Evolutionary conservation across 768 basidiomycete species (phyloP), one percentile per base, ranked within the genome.

Genomic region (Tulasnella sp.): DNA sequence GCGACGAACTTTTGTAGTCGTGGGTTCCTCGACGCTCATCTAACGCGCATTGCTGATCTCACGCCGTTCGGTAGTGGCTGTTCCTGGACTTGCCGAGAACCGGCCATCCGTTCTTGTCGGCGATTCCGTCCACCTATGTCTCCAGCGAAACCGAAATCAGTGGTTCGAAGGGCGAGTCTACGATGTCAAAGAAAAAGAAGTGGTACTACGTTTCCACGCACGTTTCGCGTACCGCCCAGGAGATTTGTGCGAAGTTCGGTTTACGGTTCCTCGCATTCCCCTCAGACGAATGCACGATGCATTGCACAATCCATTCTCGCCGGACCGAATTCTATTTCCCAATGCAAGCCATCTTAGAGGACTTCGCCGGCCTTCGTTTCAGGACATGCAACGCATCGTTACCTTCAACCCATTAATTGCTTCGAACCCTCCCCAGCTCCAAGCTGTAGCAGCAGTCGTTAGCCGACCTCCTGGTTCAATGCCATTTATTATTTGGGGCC

Each of bases 91-190:
- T 9, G 89, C 90, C 1, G 90, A 91, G 81, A 90, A 90, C 78
- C 85, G 90, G 0, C 89, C 90, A 0, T 89, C 89, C 79, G 88
- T 91, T 21, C 86, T 91, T 6, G 86, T 90, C 44, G 91, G 91
- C 87, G 82, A 84, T 85, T 84, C 84, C 0, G 79, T 80, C 58
- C 72, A 79, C 40, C 89, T 91, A 0, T 87, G 71, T 85, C 75
- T 80, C 27, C 83, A 85, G 34, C 27, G 42, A 18, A 31, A 58
- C 9, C 34, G 68, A 77, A 27, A 77, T 18, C 34, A 87, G 39
- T 92, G 90, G 90, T 90, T 85, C 77, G 88, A 89, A 83, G 92
- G 92, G 19, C 86, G 87, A 52, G 91, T 92, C 6, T 90, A 91
- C 75, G 83, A 86, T 7, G 87, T 91, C 18, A 87, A 85, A 40